Percentiles rank a stretch among this genome's conserved stretches.
These are phyloP conservation scores for Chytriomyces sp. DNA, from an alignment of 192 early-diverging fungal genomes.

Conservation along the genomic window DNA sequence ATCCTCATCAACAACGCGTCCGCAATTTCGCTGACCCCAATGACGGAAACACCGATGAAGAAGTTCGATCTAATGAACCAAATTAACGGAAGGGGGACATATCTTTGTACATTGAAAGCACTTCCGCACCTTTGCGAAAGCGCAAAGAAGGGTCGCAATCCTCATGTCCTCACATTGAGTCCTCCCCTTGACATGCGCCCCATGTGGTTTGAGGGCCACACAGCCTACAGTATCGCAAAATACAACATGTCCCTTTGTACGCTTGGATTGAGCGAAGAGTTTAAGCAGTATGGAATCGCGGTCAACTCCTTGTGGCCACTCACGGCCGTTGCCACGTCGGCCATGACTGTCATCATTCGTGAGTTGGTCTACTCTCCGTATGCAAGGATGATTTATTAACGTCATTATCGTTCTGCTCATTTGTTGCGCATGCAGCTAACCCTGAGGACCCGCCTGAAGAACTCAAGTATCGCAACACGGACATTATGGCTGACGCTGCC, in stretches of 20 bases:
- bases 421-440: background rate
- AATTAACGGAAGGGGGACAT: conserved; percentile 80
- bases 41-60: conserved; percentile 34
- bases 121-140: conserved; percentile 70
- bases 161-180: conserved; percentile 71
- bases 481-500: conserved; percentile 79
- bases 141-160: conserved; percentile 55
- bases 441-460: background rate
- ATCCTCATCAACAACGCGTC: conserved; percentile 82
- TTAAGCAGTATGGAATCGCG: conserved; percentile 63
- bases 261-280: conserved; percentile 72
- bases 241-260: conserved; percentile 75
- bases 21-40: conserved; percentile 66
- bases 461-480: conserved; percentile 44
- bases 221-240: conserved; percentile 40
- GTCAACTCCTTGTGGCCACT: conserved; percentile 80
- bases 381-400: too few species aligned
- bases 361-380: too few species aligned
- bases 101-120: conserved; percentile 73
- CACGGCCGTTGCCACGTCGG: conserved; percentile 75
- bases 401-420: too few species aligned
- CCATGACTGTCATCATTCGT: conserved; percentile 55
- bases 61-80: conserved; percentile 50
- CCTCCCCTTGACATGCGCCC: conserved; percentile 71
- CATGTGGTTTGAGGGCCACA: conserved; percentile 70